phyloP scores from a whole-genome alignment of 495 filamentous ascomycete species.

The Aspergillus avenaceus region DNA sequence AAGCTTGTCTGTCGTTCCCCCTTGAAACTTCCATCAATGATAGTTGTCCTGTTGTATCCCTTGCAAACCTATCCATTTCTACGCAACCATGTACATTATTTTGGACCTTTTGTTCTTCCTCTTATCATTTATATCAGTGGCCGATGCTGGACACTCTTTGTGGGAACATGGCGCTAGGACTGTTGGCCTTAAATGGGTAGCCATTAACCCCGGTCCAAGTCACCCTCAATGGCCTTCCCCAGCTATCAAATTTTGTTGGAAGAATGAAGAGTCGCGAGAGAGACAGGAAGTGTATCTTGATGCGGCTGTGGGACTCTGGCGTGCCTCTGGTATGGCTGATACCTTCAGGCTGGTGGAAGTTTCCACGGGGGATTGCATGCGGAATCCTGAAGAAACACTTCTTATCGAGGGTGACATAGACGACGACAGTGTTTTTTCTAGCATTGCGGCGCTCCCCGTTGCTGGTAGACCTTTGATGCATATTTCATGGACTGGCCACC shows the following conservation, averaged over 20 bases:
- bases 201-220: neutral
- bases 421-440: no score
- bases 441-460: no score
- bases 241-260: neutral
- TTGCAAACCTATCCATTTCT: no score
- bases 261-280: neutral
- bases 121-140: neutral
- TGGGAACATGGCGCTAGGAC: neutral
- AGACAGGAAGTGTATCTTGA: neutral
- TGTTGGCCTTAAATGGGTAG: neutral
- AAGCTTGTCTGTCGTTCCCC: no score
- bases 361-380: neutral
- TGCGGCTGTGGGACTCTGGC: conserved; percentile 1
- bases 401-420: neutral
- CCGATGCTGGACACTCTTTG: neutral
- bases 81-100: no score
- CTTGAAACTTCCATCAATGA: no score
- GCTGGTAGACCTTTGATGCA: no score
- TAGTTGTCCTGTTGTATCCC: no score
- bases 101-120: no score
- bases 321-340: neutral
- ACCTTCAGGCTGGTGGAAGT: neutral
- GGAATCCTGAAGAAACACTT: neutral
- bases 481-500: no score
- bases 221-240: neutral